These are phyloP conservation scores for Umbelopsis isabellina DNA, from an alignment of 192 early-diverging fungal genomes.

Conservation along the genomic window DNA sequence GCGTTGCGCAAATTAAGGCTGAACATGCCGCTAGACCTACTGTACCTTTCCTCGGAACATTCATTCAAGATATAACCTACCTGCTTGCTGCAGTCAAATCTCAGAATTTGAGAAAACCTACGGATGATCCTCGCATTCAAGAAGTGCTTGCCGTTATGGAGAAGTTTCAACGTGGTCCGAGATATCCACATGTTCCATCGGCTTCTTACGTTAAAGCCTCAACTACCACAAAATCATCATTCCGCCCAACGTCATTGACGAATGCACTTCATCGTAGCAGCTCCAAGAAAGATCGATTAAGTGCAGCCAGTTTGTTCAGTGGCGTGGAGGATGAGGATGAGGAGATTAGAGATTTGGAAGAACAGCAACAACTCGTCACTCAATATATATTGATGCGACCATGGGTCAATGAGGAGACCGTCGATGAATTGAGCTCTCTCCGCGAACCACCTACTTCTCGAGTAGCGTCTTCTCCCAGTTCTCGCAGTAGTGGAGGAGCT, in stretches of 20 bases:
- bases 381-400: conserved; percentile 74
- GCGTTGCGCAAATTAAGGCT: conserved; percentile 25
- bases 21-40: conserved; percentile 55
- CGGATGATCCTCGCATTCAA: conserved; percentile 59
- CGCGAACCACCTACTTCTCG: conserved; percentile 65
- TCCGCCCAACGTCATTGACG: conserved; percentile 57
- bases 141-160: conserved; percentile 65
- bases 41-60: conserved; percentile 77
- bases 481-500: conserved; percentile 5
- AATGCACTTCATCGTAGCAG: conserved; percentile 58
- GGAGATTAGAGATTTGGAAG: conserved; percentile 60
- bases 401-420: conserved; percentile 75
- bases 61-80: conserved; percentile 80
- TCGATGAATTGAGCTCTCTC: conserved; percentile 69
- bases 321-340: conserved; percentile 45
- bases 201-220: conserved; percentile 51
- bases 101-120: background rate
- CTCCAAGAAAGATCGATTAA: conserved; percentile 41
- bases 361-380: conserved; percentile 61
- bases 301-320: conserved; percentile 30
- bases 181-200: conserved; percentile 53
- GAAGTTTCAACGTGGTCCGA: conserved; percentile 63
- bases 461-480: conserved; percentile 18
- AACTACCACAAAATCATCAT: conserved; percentile 51
- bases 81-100: conserved; percentile 68